phyloP scores from a whole-genome alignment of 257 asterid genomes.

The Fraxinus quadrangulata region DNA sequence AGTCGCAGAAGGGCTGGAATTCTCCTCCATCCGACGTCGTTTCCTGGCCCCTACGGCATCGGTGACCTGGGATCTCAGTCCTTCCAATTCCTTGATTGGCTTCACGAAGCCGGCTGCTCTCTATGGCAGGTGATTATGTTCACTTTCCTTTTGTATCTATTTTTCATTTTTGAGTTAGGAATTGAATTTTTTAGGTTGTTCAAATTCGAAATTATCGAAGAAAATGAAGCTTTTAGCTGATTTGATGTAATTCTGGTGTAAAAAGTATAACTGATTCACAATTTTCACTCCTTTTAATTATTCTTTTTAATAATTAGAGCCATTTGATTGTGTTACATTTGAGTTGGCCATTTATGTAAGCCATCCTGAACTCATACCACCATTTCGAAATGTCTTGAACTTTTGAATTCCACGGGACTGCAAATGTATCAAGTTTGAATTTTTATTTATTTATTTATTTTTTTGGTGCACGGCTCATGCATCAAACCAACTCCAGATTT shows the following conservation, averaged over 20 bases:
- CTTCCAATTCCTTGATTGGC: conserved; percentile 86
- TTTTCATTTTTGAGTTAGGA: neutral
- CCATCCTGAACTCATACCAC: neutral
- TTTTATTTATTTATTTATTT: too few species aligned
- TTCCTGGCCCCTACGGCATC: conserved; percentile 88
- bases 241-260: neutral
- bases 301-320: neutral
- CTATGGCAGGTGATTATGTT: conserved; percentile 77
- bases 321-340: neutral
- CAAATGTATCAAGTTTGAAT: neutral
- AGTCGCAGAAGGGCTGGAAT: conserved; percentile 86
- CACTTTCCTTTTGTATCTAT: neutral
- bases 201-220: neutral
- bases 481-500: neutral
- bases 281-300: neutral
- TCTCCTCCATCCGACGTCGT: conserved; percentile 92
- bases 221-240: neutral
- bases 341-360: neutral
- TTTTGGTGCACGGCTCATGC: neutral
- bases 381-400: neutral
- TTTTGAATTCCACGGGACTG: neutral
- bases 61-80: conserved; percentile 93
- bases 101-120: conserved; percentile 85
- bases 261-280: neutral
- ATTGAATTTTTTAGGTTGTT: neutral